phyloP scores from a whole-genome alignment of 768 basidiomycete genomes.

The Melanogaster broomeanus region DNA sequence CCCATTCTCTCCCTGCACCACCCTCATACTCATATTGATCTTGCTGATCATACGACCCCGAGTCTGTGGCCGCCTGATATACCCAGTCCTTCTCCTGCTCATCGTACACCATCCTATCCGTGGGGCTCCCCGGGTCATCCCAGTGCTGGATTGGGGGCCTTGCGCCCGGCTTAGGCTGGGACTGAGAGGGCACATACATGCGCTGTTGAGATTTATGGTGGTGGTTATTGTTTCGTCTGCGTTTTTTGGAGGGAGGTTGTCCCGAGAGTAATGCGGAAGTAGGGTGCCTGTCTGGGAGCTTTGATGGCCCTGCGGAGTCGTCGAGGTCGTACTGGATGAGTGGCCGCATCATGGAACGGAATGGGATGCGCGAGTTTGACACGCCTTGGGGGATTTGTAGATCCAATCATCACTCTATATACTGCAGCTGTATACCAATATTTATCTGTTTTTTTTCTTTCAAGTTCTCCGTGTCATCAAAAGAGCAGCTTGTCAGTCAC shows the following conservation, averaged over 20 bases:
- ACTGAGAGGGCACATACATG: no score
- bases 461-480: no score
- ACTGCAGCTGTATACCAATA: no score
- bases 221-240: slow-evolving; percentile 34
- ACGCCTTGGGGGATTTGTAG: no score
- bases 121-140: slow-evolving; percentile 39
- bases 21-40: slow-evolving; percentile 28
- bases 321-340: slow-evolving; percentile 32
- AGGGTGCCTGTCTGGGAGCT: not conserved
- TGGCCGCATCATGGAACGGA: slow-evolving; percentile 19
- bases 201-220: not conserved
- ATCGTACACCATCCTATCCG: slow-evolving; percentile 32
- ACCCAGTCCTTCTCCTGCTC: slow-evolving; percentile 16
- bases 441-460: no score
- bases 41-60: not conserved
- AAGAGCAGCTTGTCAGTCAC: no score
- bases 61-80: no score
- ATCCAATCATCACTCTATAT: no score
- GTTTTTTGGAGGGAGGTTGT: slow-evolving; percentile 53
- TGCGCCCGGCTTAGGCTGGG: slow-evolving; percentile 2
- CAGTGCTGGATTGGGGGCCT: slow-evolving; percentile 39
- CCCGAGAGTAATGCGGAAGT: not conserved
- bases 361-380: not conserved
- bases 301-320: slow-evolving; percentile 11
- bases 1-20: slow-evolving; percentile 12